These are phyloP conservation scores for Pestalotiopsis sp. DNA, from an alignment of 2,329 filamentous ascomycete species.

Conservation along the genomic window DNA sequence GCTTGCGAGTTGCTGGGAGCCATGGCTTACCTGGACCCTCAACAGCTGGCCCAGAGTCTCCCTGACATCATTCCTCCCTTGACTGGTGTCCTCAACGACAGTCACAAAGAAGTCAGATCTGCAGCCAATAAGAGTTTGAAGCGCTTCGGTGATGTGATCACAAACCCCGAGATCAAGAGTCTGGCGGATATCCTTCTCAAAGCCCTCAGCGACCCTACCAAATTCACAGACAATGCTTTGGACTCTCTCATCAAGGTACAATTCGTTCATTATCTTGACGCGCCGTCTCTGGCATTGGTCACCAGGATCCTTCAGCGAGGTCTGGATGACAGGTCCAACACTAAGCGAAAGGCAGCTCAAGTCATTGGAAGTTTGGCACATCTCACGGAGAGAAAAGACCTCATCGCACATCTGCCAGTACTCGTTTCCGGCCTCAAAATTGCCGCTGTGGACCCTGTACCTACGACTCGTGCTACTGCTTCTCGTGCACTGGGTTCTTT, in stretches of 20 bases:
- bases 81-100: constrained; percentile 93
- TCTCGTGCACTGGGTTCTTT: constrained; percentile 94
- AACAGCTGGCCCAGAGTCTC: constrained; percentile 88
- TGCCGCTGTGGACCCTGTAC: constrained; percentile 93
- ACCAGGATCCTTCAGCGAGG: constrained; percentile 95
- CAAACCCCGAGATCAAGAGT: constrained; percentile 93
- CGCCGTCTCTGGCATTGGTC: constrained; percentile 90
- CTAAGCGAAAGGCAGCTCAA: constrained; percentile 94
- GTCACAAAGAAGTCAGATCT: constrained; percentile 92
- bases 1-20: constrained; percentile 95
- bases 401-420: constrained; percentile 87
- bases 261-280: constrained; percentile 97
- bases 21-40: constrained; percentile 97
- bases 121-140: constrained; percentile 96
- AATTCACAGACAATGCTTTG: constrained; percentile 92
- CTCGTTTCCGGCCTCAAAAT: constrained; percentile 87
- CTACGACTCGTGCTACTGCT: constrained; percentile 92
- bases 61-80: constrained; percentile 97
- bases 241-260: constrained; percentile 97
- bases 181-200: constrained; percentile 91
- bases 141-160: constrained; percentile 97
- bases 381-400: constrained; percentile 93
- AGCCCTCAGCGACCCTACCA: constrained; percentile 95
- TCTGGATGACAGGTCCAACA: constrained; percentile 85
- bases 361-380: constrained; percentile 98